Evolutionary conservation across 2,329 filamentous ascomycete species (phyloP), one percentile per base, ranked within the genome.

Genomic region (Aspergillus pseudoviridinutans): DNA sequence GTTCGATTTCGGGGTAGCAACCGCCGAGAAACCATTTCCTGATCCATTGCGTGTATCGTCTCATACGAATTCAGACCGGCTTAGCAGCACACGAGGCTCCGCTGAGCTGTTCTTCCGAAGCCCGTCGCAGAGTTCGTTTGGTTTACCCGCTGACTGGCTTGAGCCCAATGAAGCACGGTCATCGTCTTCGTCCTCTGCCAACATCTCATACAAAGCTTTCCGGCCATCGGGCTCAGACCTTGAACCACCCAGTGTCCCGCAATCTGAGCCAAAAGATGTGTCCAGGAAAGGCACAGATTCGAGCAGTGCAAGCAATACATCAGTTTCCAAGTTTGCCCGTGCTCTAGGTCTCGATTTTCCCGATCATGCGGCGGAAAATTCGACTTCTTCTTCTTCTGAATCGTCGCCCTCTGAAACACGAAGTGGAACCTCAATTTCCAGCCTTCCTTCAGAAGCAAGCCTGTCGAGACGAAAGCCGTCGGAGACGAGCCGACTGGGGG

Each of bases 341-440:
- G 71, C 70, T 2, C 60, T 77, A 10, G 75, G 74, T 27, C 61
- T 77, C 0, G 80, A 82, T 35, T 88, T 88, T 64, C 83, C 85
- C 0, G 87, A 88, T 64, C 86, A 90, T 64, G 80, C 82, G 3
- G 77, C 84, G 0, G 84, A 85, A 1, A 82, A 84, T 58, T 91
- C 87, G 1, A 81, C 82, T 27, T 87, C 86, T 0, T 87, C 86
- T 0, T 90, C 88, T 0, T 85, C 82, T 20, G 80, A 81, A 49
- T 90, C 87, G 2, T 82, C 79, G 0, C 82, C 80, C 42, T 88
- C 85, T 55, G 80, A 81, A n/a, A 75, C 74, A 1, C 84, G 84
- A 64, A 82, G 83, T 58, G 76, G 82, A 1, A 89, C 87, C 66
- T 87, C 87, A 7, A 79, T 80, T 59, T 86, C 85, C 3, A 87